Evolutionary conservation across 1,139 yeast genomes (phyloP).

Genomic region (Yamadazyma taylorii): DNA sequence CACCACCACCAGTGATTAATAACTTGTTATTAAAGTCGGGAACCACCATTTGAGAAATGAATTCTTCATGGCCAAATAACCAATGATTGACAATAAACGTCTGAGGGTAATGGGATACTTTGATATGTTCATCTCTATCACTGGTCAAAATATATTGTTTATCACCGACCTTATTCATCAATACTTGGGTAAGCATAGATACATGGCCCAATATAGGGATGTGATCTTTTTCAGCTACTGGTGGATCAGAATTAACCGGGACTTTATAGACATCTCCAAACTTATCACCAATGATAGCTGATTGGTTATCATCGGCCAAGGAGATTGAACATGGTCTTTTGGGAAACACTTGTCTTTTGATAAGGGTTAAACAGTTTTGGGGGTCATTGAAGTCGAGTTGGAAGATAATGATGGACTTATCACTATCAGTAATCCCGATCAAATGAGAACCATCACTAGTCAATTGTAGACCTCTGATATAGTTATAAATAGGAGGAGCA

Average conservation of each 20-base stretch:
- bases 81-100: constrained; percentile 76
- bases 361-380: constrained; percentile 43
- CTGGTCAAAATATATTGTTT: constrained; percentile 68
- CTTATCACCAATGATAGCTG: constrained; percentile 84
- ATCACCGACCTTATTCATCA: constrained; percentile 43
- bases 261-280: constrained; percentile 90
- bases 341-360: constrained; percentile 76
- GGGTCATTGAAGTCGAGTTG: constrained; percentile 29
- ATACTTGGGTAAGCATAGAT: constrained; percentile 84
- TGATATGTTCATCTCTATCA: constrained; percentile 95
- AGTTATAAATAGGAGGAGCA: constrained; percentile 63
- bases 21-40: constrained; percentile 47
- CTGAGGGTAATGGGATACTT: constrained; percentile 81
- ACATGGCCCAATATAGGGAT: constrained; percentile 91
- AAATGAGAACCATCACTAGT: constrained; percentile 51
- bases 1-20: constrained; percentile 90
- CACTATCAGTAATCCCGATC: constrained; percentile 76
- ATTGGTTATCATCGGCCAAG: constrained; percentile 49
- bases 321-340: constrained; percentile 87
- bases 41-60: constrained; percentile 62
- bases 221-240: constrained; percentile 41
- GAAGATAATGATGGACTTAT: constrained; percentile 75
- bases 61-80: constrained; percentile 86
- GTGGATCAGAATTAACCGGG: constrained; percentile 31
- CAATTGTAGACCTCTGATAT: constrained; percentile 61